phyloP scores from a whole-genome alignment of 495 filamentous ascomycete genomes.

The Neurospora sublineolata region DNA sequence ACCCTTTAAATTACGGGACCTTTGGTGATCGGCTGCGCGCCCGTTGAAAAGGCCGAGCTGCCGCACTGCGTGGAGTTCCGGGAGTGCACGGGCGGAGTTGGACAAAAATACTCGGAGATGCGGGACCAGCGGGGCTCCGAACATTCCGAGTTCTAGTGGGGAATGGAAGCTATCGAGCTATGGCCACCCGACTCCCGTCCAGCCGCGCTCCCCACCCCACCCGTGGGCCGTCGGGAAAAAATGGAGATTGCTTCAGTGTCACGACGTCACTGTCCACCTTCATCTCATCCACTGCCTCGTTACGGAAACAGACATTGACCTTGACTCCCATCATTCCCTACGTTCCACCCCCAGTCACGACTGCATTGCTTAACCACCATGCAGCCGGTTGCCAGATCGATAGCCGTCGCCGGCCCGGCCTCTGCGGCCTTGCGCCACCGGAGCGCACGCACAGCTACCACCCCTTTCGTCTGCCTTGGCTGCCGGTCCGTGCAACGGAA shows the following conservation, averaged over 20 bases:
- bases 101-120: not conserved
- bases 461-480: not conserved
- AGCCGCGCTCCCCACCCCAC: not conserved
- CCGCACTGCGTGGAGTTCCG: not conserved
- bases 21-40: not conserved
- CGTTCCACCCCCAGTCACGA: not conserved
- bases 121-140: not conserved
- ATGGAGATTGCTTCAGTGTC: not conserved
- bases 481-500: not conserved
- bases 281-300: not conserved
- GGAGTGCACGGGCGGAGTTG: not conserved
- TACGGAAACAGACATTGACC: not conserved
- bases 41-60: not conserved
- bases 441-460: not conserved
- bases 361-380: not conserved
- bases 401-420: not conserved
- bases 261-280: not conserved
- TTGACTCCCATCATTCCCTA: not conserved
- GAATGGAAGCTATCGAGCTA: not conserved
- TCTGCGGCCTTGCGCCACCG: not conserved
- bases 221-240: not conserved
- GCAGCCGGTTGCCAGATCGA: constrained; percentile 1
- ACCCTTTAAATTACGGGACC: not conserved
- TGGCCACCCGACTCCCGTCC: not conserved
- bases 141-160: not conserved